These are phyloP conservation scores for Solanum appendiculatum DNA, from an alignment of 257 asterid species.

Conservation along the genomic window DNA sequence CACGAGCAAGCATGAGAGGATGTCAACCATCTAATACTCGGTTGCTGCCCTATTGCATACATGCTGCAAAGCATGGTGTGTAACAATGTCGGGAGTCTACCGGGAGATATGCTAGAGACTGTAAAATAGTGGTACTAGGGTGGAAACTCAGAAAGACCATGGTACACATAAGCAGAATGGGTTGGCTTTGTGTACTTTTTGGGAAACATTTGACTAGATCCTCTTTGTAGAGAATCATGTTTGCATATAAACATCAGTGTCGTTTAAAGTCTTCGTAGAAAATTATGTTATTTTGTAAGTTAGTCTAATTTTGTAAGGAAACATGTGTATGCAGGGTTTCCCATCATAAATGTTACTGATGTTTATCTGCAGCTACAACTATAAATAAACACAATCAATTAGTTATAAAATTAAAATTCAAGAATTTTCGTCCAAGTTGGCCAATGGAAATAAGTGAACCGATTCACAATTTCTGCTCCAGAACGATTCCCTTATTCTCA, in stretches of 20 bases:
- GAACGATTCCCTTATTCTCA: not conserved
- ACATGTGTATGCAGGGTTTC: not conserved
- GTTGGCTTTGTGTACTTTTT: not conserved
- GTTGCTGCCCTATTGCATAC: not conserved
- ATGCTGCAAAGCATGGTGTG: not conserved
- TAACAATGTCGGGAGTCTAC: not conserved
- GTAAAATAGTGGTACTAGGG: not conserved
- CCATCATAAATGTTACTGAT: not conserved
- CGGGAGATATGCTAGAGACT: not conserved
- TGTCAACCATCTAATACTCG: not conserved
- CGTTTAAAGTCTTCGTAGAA: not conserved
- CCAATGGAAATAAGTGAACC: not conserved
- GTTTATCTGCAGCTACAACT: not conserved
- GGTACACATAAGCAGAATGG: not conserved
- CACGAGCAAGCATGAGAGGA: not conserved
- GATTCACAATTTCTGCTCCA: not conserved
- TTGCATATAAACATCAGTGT: not conserved
- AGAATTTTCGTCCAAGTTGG: not conserved
- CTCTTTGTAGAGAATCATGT: not conserved
- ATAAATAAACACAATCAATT: not conserved
- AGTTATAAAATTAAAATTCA: not conserved
- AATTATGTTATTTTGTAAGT: not conserved
- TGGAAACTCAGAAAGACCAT: not conserved
- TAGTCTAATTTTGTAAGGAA: not conserved
- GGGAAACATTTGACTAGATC: not conserved